Percentiles rank a stretch among this genome's conserved stretches.
Evolutionary conservation across 805 yeast species (phyloP).

Genomic region (Lipomyces orientalis): DNA sequence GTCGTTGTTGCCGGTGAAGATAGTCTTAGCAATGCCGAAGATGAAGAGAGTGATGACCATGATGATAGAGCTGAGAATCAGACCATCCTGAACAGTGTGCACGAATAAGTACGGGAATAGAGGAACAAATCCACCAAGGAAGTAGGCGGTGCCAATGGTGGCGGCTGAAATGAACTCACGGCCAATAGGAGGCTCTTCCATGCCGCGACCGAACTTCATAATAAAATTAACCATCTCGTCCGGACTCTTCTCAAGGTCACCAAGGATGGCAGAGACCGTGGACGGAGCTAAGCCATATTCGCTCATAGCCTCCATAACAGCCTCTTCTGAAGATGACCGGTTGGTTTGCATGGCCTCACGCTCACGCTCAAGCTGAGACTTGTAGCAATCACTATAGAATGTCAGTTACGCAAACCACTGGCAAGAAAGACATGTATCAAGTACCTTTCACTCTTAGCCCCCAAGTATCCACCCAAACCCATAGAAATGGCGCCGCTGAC

Average conservation of each 20-base stretch:
- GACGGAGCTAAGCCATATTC: conserved; percentile 72
- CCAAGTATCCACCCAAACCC: conserved; percentile 97
- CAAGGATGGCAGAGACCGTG: conserved; percentile 73
- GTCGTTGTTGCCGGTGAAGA: conserved; percentile 66
- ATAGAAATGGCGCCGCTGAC: conserved; percentile 96
- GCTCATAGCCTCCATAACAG: conserved; percentile 77
- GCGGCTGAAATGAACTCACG: conserved; percentile 86
- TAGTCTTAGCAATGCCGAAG: conserved; percentile 86
- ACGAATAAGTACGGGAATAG: conserved; percentile 89
- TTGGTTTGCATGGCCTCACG: conserved; percentile 50
- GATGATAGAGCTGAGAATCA: conserved; percentile 72
- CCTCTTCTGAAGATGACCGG: conserved; percentile 62
- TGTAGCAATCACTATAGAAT: conserved; percentile 35
- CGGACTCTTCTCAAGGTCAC: conserved; percentile 79
- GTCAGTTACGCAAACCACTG: not conserved
- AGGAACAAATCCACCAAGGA: conserved; percentile 92
- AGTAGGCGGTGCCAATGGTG: conserved; percentile 88
- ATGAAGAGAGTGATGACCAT: conserved; percentile 85
- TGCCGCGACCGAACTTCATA: conserved; percentile 80
- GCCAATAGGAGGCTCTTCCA: conserved; percentile 93
- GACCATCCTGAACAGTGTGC: conserved; percentile 73
- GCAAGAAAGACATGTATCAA: not conserved
- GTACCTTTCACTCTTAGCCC: conserved; percentile 84
- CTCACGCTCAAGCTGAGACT: conserved; percentile 38
- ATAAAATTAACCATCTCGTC: conserved; percentile 82